Conservation (phyloP, 2,329 filamentous ascomycete species). For the Aureobasidium lini region DNA sequence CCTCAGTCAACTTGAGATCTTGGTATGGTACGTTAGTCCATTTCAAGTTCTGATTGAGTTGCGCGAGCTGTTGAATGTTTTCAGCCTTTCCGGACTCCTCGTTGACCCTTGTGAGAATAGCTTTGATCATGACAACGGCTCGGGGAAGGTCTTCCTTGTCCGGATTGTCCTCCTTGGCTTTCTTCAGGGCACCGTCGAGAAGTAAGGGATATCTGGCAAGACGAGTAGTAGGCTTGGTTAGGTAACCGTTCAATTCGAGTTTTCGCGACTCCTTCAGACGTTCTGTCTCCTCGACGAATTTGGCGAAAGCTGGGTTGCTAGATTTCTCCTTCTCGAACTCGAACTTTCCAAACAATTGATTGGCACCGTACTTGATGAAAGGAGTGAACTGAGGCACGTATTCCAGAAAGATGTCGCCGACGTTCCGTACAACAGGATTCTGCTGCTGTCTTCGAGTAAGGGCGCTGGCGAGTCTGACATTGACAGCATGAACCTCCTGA, state of each 20-base stretch:
- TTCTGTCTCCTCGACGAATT: constrained; percentile 95
- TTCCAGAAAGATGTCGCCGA: constrained; percentile 91
- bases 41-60: constrained; percentile 83
- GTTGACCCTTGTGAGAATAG: constrained; percentile 82
- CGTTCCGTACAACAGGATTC: constrained; percentile 74
- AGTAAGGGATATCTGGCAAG: constrained; percentile 88
- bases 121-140: constrained; percentile 77
- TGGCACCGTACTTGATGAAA: constrained; percentile 93
- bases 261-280: constrained; percentile 93
- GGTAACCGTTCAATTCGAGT: constrained; percentile 90
- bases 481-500: constrained; percentile 88
- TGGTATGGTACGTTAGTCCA: constrained; percentile 87
- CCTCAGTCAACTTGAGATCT: constrained; percentile 88
- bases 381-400: constrained; percentile 89
- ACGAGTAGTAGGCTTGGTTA: constrained; percentile 95
- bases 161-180: constrained; percentile 79
- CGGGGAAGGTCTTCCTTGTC: constrained; percentile 90
- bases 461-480: constrained; percentile 78
- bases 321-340: constrained; percentile 96
- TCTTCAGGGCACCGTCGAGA: constrained; percentile 84
- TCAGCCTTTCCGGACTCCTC: constrained; percentile 93
- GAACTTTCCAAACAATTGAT: constrained; percentile 92
- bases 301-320: constrained; percentile 73
- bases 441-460: constrained; percentile 87
- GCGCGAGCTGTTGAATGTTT: constrained; percentile 92